Evolutionary conservation across 257 asterid species (phyloP).

Genomic region (Scutellaria barbata): DNA sequence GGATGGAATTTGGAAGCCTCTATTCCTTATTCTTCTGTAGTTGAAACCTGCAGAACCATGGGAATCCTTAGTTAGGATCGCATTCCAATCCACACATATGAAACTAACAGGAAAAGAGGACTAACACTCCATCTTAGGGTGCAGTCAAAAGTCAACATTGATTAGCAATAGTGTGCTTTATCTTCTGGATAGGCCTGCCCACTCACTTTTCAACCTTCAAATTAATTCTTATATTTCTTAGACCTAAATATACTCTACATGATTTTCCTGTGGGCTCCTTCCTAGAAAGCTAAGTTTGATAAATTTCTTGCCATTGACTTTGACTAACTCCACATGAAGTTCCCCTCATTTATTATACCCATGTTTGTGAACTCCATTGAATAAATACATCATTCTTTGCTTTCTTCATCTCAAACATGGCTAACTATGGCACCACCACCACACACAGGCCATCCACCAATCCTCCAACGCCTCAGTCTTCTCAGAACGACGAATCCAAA

Average conservation of each 20-base stretch:
- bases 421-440: slow-evolving; percentile 52
- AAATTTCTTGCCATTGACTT: slow-evolving; percentile 35
- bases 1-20: too few relatives aligned
- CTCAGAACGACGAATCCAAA: slow-evolving; percentile 31
- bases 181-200: too few relatives aligned
- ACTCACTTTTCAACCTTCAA: background rate
- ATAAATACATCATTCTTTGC: background rate
- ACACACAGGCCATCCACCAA: slow-evolving; percentile 51
- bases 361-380: background rate
- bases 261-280: background rate
- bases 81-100: too few relatives aligned
- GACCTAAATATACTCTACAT: too few relatives aligned
- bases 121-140: too few relatives aligned
- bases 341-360: background rate
- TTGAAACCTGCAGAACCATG: background rate
- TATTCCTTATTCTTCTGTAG: background rate
- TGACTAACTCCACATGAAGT: background rate
- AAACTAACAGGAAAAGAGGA: too few relatives aligned
- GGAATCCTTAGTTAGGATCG: too few relatives aligned
- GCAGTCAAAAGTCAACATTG: too few relatives aligned
- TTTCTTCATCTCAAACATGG: slow-evolving; percentile 41
- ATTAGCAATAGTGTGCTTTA: too few relatives aligned
- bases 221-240: background rate
- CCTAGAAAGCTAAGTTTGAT: slow-evolving; percentile 19
- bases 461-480: slow-evolving; percentile 32